phyloP scores from a whole-genome alignment of 345 rosid genomes.

The Eucalyptus decipiens region DNA sequence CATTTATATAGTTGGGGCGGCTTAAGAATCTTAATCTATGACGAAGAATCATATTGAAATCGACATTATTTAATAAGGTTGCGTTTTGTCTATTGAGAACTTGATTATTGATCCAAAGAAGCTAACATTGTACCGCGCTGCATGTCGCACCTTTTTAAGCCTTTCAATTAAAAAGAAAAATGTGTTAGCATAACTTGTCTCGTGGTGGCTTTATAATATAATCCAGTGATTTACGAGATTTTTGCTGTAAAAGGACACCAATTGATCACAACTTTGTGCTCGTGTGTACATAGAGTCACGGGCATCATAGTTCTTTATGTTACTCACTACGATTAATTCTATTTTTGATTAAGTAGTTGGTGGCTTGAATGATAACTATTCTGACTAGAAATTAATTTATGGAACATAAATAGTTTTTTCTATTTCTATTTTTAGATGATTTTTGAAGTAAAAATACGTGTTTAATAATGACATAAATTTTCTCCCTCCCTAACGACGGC shows the following conservation, averaged over 20 bases:
- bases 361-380: no score
- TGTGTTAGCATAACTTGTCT: background rate
- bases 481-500: accelerated
- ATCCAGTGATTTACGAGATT: background rate
- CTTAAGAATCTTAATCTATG: background rate
- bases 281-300: background rate
- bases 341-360: background rate
- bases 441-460: no score
- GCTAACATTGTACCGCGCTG: background rate
- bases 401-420: no score
- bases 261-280: background rate
- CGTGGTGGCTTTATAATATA: background rate
- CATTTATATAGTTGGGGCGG: background rate
- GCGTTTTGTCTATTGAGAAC: background rate
- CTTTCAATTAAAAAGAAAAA: no score
- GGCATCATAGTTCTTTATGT: background rate
- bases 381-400: accelerated
- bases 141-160: background rate
- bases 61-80: background rate
- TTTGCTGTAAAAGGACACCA: background rate
- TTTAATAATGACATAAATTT: no score
- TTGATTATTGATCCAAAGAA: background rate
- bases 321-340: background rate
- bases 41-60: background rate
- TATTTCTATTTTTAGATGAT: no score